Conservation (phyloP, 192 early-diverging fungal species). For the Globomyces pollinis-pini region DNA sequence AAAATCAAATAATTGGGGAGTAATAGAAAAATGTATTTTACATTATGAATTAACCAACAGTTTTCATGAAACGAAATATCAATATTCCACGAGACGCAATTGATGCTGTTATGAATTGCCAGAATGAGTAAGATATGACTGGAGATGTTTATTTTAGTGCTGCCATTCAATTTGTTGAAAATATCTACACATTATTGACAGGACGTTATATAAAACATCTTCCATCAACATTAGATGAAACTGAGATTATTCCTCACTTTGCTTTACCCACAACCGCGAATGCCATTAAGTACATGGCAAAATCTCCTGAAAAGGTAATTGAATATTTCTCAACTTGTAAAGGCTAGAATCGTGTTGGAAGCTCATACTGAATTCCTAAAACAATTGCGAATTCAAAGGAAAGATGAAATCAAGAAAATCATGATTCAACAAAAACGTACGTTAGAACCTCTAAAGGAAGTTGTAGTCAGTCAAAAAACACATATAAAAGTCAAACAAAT, state of each 20-base stretch:
- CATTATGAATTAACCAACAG: constrained; percentile 14
- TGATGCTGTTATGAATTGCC: constrained; percentile 34
- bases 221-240: background rate
- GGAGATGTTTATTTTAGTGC: no score
- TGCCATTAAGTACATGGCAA: constrained; percentile 21
- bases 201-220: constrained; percentile 1
- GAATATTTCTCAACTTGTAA: background rate
- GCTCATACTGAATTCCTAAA: constrained; percentile 24
- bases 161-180: constrained; percentile 29
- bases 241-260: constrained; percentile 32
- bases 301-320: constrained; percentile 23
- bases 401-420: constrained; percentile 1
- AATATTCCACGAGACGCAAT: constrained; percentile 33
- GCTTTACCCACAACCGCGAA: constrained; percentile 35
- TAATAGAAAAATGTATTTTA: constrained; percentile 31
- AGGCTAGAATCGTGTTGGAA: constrained; percentile 19
- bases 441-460: background rate
- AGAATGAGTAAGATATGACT: no score
- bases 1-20: constrained; percentile 39
- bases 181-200: constrained; percentile 36
- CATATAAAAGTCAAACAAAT: no score
- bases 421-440: background rate
- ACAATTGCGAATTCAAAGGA: constrained; percentile 2
- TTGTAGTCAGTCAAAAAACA: background rate
- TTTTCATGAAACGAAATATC: constrained; percentile 28